phyloP scores from a whole-genome alignment of 2,329 filamentous ascomycete species.

The Sporothrix protearum region DNA sequence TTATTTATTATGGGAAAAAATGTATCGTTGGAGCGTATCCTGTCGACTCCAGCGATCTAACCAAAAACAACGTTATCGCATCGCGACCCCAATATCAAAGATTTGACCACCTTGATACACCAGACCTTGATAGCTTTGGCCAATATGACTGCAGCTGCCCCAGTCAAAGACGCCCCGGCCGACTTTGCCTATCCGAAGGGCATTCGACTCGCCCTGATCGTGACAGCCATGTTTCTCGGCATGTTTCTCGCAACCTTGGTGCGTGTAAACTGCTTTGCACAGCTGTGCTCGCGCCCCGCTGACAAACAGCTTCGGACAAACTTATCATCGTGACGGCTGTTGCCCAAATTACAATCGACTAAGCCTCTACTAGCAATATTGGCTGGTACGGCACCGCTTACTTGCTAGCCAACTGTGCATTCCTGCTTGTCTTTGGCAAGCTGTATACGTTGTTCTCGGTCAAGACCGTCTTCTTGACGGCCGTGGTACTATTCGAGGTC shows the following conservation, averaged over 20 bases:
- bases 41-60: neutral
- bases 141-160: neutral
- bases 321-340: constrained; percentile 29
- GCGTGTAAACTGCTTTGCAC: neutral
- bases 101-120: too few species aligned
- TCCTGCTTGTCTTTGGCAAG: constrained; percentile 40
- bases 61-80: too few species aligned
- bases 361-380: constrained; percentile 17
- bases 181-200: constrained; percentile 19
- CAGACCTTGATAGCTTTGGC: too few species aligned
- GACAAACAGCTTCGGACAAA: constrained; percentile 10
- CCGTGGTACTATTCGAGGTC: constrained; percentile 29
- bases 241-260: constrained; percentile 18
- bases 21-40: neutral
- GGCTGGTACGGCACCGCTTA: constrained; percentile 24
- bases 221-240: constrained; percentile 17
- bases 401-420: constrained; percentile 19
- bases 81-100: too few species aligned
- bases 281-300: neutral
- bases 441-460: constrained; percentile 30
- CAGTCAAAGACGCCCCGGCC: neutral
- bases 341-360: constrained; percentile 20
- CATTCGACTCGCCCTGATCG: neutral
- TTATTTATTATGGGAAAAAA: neutral
- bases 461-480: neutral